Base-by-base conservation (phyloP, 352 stramenopile genomes). In the Phytophthora crassamura region DNA sequence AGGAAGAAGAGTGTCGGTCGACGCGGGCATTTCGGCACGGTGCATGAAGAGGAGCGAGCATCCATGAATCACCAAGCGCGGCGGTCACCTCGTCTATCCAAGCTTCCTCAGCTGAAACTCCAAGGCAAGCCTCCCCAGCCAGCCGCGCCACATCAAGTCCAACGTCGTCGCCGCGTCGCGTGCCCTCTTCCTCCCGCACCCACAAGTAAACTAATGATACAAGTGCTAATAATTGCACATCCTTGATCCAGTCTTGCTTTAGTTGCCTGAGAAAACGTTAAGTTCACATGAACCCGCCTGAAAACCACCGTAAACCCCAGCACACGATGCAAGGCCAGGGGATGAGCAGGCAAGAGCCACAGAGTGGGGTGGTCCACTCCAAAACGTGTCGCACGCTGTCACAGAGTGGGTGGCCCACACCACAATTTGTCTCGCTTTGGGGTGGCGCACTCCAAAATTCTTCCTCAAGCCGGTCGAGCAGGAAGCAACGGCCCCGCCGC, bases 131-230 rank as follows among this genome's bases (percentile, higher is more conserved):
- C 48, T 67, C 41, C 42, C 48, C 62, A 63, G 48, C 36, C 40
- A 67, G n/a, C 32, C 39, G 46, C 46, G 61, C 46, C 61, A 55
- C 16, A 71, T 35, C 56, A 38, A 55, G 34, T 43, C 25, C 22
- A 39, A 11, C 39, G 5, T 47, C 39, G 43, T 60, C 41, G 14
- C 46, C 40, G 18, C 53, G 14, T 39, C 15, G 16, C 42, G 12
- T 12, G 16, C 40, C 22, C 18, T 16, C 33, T 46, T 28, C 18
- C 39, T 36, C 39, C 25, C 38, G 42, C 43, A 25, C 42, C 53
- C 16, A 38, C 50, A 67, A 64, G 58, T 72, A 72, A 67, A 72
- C 38, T 72, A 72, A 58, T 48, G 38, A 47, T 58, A 57, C 47
- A 59, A 69, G 47, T 52, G 48, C 57, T 67, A 67, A 57, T 66